Evolutionary conservation across 805 yeast species (phyloP), one percentile per base, ranked within the genome.

Genomic region (Candida ortonii): DNA sequence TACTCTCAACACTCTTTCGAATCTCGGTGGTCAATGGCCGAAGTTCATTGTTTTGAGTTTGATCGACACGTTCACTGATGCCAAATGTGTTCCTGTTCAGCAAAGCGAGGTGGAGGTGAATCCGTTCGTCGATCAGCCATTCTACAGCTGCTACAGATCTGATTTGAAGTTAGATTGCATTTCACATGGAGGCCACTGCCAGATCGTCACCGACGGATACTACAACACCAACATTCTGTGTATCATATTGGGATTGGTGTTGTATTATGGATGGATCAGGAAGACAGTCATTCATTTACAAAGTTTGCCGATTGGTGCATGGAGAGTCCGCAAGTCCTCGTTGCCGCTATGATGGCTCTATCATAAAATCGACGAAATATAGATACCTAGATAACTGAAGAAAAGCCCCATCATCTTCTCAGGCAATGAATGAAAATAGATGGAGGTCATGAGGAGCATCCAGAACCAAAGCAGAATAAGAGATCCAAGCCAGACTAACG

Each of bases 11-110:
- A 93, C 98, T 0, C 67, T 93, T 30, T 78, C 94, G 25, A 93
- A 93, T 57, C 70, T 90, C 38, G 98, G 98, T 16, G 98, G 98
- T 8, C 93, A 94, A 27, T 93, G 98, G 98, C 98, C 98, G 2
- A 71, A 87, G 35, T 65, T 86, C n/a, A 65, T 93, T 20, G 80
- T 90, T 1, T 71, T 88, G 46, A 75, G 70, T 39, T 68, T 88
- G 60, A 90, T 93, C 36, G 97, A 90, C 61, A 72, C 68, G 47
- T 74, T 88, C 47, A 84, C 97, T 0, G 50, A 61, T 4, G 77
- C 88, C 1, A 56, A 67, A 19, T 90, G 97, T 61, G 47, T 59
- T 7, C 55, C 67, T 8, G 26, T 38, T n/a, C 17, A 29, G 6
- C 26, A 41, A 1, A 21, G 39, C 16, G 14, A 23, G 3, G 18